phyloP scores from a whole-genome alignment of 2,329 filamentous ascomycete genomes.

The Cucurbitaria berberidis region DNA sequence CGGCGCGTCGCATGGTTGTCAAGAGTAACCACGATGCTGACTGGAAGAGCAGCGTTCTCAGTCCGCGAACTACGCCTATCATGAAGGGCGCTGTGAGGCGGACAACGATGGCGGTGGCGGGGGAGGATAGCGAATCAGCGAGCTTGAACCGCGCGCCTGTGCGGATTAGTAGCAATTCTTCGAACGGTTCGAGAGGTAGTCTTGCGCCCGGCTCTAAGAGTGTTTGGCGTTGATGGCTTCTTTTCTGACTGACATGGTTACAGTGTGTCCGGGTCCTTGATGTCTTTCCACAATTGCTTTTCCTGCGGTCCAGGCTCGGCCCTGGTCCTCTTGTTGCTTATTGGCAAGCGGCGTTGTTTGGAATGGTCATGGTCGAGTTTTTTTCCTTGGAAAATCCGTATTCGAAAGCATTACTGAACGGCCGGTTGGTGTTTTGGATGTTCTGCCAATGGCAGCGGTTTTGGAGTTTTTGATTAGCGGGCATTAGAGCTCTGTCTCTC shows the following conservation, averaged over 20 bases:
- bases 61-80: conserved; percentile 65
- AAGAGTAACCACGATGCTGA: conserved; percentile 65
- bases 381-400: not conserved
- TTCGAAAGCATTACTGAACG: not conserved
- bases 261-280: conserved; percentile 4
- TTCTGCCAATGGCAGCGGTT: not conserved
- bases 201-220: conserved; percentile 39
- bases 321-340: not conserved
- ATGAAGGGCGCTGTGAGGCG: conserved; percentile 57
- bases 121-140: conserved; percentile 38
- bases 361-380: not conserved
- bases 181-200: conserved; percentile 36
- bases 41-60: conserved; percentile 63
- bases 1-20: conserved; percentile 68
- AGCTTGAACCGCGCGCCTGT: conserved; percentile 41
- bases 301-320: not conserved
- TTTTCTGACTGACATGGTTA: conserved; percentile 1
- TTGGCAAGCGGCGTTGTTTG: not conserved
- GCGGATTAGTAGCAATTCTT: conserved; percentile 39
- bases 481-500: not conserved
- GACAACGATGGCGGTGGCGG: conserved; percentile 44
- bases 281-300: not conserved
- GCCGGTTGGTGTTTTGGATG: not conserved
- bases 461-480: not conserved
- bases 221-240: conserved; percentile 38